These are phyloP conservation scores for Lithohypha guttulata DNA, from an alignment of 2,329 filamentous ascomycete genomes.

Conservation along the genomic window DNA sequence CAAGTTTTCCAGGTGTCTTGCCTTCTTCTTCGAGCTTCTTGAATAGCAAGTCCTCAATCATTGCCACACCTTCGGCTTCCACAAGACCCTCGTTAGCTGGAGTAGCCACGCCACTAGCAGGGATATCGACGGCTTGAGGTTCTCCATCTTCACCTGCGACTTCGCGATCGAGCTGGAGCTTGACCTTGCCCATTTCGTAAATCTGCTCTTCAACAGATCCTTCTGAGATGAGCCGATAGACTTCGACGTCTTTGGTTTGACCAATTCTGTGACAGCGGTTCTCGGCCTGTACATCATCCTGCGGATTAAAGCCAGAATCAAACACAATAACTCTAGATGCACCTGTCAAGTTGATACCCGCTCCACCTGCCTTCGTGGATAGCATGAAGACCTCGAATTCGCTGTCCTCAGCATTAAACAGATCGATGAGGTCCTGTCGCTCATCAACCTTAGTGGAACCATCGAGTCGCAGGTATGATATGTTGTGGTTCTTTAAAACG, in stretches of 20 bases:
- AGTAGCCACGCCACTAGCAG: constrained; percentile 39
- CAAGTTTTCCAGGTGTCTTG: not conserved
- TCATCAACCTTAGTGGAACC: constrained; percentile 71
- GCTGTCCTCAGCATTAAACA: constrained; percentile 60
- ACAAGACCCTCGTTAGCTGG: constrained; percentile 4
- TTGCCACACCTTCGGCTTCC: constrained; percentile 40
- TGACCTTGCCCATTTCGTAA: constrained; percentile 79
- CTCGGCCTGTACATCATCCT: constrained; percentile 96
- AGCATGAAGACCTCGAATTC: constrained; percentile 84
- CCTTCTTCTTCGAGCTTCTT: constrained; percentile 27
- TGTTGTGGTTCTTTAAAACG: constrained; percentile 60
- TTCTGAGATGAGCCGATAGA: constrained; percentile 70
- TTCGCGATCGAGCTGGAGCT: constrained; percentile 74
- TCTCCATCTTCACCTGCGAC: constrained; percentile 53
- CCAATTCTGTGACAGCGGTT: constrained; percentile 93
- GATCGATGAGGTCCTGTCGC: constrained; percentile 77
- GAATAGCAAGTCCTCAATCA: constrained; percentile 40
- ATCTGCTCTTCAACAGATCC: constrained; percentile 90
- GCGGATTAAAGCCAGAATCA: constrained; percentile 92
- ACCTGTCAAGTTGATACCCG: constrained; percentile 87
- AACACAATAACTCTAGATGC: constrained; percentile 98
- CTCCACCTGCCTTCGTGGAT: constrained; percentile 88
- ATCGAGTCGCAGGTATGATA: constrained; percentile 76
- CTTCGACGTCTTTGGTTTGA: constrained; percentile 80
- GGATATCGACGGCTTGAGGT: constrained; percentile 31